Evolutionary conservation across 108 stramenopile genomes (phyloP).

Genomic region (Nitzschia sp.): DNA sequence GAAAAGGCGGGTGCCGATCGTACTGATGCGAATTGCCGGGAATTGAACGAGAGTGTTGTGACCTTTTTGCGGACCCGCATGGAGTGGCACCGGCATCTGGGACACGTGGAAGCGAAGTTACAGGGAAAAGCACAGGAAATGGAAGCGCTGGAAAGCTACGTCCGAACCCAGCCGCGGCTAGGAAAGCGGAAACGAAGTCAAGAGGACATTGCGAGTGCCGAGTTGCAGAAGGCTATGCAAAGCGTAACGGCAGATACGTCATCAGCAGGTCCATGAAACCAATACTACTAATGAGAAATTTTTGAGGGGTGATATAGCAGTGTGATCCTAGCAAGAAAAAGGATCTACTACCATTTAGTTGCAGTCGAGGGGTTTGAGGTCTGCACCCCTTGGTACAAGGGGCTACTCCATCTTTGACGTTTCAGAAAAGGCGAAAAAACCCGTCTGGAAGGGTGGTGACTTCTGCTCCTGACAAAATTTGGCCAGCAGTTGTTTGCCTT

Average conservation of each 20-base stretch:
- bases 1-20: constrained; percentile 21
- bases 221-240: not conserved
- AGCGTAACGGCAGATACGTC: not conserved
- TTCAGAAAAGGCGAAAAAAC: not conserved
- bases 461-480: not conserved
- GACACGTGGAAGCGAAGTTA: constrained; percentile 48
- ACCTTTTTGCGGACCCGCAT: constrained; percentile 32
- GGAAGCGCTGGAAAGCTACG: constrained; percentile 44
- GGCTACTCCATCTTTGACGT: not conserved
- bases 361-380: no score
- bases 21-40: constrained; percentile 21
- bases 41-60: constrained; percentile 39
- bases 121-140: constrained; percentile 52
- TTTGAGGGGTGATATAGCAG: no score
- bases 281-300: no score
- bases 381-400: not conserved
- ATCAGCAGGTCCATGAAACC: no score
- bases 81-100: constrained; percentile 41
- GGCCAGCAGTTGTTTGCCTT: constrained; percentile 47
- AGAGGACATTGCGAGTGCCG: constrained; percentile 2
- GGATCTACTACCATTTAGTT: no score
- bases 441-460: constrained; percentile 3
- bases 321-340: no score
- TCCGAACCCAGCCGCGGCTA: constrained; percentile 35
- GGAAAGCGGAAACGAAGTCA: constrained; percentile 37